Evolutionary conservation across 225 moss, liverwort and hornwort species (phyloP).

Genomic region (Pseudisothecium myosuroides): DNA sequence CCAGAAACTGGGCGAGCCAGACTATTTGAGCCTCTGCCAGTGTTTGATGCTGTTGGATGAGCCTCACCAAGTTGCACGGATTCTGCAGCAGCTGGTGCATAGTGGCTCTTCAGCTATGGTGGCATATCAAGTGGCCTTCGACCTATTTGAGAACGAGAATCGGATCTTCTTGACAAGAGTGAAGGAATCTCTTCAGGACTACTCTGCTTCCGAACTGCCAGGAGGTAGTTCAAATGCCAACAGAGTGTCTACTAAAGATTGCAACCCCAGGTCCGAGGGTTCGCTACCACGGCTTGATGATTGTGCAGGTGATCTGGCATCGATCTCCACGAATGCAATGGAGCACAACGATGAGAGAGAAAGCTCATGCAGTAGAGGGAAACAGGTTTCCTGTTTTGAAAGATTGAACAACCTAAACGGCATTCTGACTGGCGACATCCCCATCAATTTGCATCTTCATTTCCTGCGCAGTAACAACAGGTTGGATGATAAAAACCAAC

Average conservation of each 20-base stretch:
- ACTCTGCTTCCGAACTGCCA: background rate
- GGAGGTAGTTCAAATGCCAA: background rate
- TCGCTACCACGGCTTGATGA: background rate
- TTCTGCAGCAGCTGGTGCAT: constrained; percentile 53
- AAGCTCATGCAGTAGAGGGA: constrained; percentile 2
- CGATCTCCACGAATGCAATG: constrained; percentile 8
- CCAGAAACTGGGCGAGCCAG: constrained; percentile 50
- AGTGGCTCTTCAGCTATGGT: constrained; percentile 32
- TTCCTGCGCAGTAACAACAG: constrained; percentile 86
- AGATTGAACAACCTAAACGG: constrained; percentile 64
- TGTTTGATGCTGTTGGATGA: constrained; percentile 90
- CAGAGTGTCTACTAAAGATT: background rate
- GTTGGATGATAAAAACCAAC: background rate
- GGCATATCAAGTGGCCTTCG: constrained; percentile 95
- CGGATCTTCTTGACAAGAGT: constrained; percentile 68
- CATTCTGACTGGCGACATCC: constrained; percentile 81
- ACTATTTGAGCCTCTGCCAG: constrained; percentile 88
- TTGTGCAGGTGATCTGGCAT: background rate
- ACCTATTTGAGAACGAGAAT: constrained; percentile 89
- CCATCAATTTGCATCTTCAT: constrained; percentile 76
- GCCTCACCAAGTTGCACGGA: constrained; percentile 53
- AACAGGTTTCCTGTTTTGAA: constrained; percentile 11
- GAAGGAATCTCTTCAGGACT: constrained; percentile 35
- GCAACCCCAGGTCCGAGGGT: background rate
- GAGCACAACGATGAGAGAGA: constrained; percentile 10